Conservation (phyloP, 441 rosid species). For the Adansonia gregorii region DNA sequence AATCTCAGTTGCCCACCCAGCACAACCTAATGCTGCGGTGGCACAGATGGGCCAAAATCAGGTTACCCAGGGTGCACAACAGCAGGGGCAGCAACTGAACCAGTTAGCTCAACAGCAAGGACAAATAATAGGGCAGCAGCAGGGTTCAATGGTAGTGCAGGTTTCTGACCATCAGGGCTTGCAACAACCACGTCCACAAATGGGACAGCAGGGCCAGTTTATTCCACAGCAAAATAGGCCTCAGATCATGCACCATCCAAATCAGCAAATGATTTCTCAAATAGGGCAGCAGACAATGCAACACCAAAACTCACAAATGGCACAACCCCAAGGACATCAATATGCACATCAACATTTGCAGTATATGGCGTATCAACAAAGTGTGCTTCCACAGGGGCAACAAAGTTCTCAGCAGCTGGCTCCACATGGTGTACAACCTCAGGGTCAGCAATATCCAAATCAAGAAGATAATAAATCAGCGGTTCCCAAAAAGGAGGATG, state of each 20-base stretch:
- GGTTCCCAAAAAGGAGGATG: slow-evolving; percentile 56
- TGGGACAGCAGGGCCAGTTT: slow-evolving; percentile 50
- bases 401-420: slow-evolving; percentile 57
- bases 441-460: slow-evolving; percentile 53
- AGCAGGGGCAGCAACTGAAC: slow-evolving; percentile 48
- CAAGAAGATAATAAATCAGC: slow-evolving; percentile 55
- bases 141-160: slow-evolving; percentile 36
- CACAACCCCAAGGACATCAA: slow-evolving; percentile 57
- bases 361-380: slow-evolving; percentile 62
- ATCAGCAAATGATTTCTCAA: slow-evolving; percentile 49
- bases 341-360: slow-evolving; percentile 58
- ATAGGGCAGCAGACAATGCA: slow-evolving; percentile 40
- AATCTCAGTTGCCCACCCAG: slow-evolving; percentile 49
- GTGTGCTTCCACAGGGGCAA: slow-evolving; percentile 47
- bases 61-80: slow-evolving; percentile 38
- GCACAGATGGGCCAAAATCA: slow-evolving; percentile 47
- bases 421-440: slow-evolving; percentile 41
- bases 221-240: slow-evolving; percentile 51
- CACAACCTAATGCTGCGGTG: slow-evolving; percentile 46
- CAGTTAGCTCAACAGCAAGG: slow-evolving; percentile 58
- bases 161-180: slow-evolving; percentile 43
- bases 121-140: slow-evolving; percentile 38
- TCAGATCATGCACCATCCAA: slow-evolving; percentile 64
- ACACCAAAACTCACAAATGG: slow-evolving; percentile 49
- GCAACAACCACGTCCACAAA: slow-evolving; percentile 49